Base-by-base conservation (phyloP, 2,329 filamentous ascomycete species). In the Myriangium duriaei region DNA sequence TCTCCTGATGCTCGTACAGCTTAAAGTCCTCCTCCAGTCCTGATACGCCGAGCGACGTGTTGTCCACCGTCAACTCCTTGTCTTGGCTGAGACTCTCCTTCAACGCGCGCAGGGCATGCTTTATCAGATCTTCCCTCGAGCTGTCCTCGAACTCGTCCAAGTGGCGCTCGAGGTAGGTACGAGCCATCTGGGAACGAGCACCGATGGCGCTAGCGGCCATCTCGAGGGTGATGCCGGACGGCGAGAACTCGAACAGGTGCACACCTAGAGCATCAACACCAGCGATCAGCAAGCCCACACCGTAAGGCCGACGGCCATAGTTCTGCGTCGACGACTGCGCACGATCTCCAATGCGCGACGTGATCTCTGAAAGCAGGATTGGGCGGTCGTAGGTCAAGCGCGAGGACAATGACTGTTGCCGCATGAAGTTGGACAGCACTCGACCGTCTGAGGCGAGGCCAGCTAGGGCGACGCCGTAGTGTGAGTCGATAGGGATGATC, bases 351-450 rank as follows among this genome's bases (percentile, higher is more conserved):
- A 98, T 95, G 63, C 88, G 81, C 48, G 78, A 74, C 50, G 94
- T 87, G 52, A 96, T 84, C 46, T 82, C 81, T 55, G 85, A 80
- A 57, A 96, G 70, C 19, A 86, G 84, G 59, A 98, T 91, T 49
- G 87, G 78, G 49, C 91, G 87, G 64, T 84, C 88, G 69, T 94
- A 96, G 41, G 86, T 94, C 53, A 98, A 79, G 61, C 88, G 86
- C 54, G 91, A 88, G 55, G 84, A 82, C 55, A 98, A 84, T 47
- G 85, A 93, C 68, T 96, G 91, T 67, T 94, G 86, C 71, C 95
- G 96, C 88, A 98, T 96, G 71, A 95, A 98, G 76, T 98, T 98
- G 71, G 87, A 95, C 52, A 98, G 86, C 52, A 98, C 91, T 56
- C 91, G 91, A 58, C 88, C 91, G 64, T 98, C 91, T 42, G 88